A percentile compares a stretch with the other conserved stretches of the same genome.
These are phyloP conservation scores for Epichloe uncinata DNA, from an alignment of 2,329 filamentous ascomycete genomes.

Conservation along the genomic window DNA sequence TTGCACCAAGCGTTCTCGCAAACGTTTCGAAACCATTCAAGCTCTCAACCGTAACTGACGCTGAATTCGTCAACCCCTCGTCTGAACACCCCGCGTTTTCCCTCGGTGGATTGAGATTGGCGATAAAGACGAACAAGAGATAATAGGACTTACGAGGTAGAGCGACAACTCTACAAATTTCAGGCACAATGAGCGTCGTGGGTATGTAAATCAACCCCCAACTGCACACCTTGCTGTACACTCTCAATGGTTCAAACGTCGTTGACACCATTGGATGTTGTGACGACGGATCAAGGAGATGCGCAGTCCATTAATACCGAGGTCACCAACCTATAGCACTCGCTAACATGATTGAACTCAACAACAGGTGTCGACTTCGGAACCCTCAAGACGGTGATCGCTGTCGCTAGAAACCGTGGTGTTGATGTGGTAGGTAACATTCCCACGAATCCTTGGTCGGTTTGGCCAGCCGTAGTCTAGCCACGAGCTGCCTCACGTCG, in stretches of 20 bases:
- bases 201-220: slow-evolving; percentile 25
- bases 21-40: not conserved
- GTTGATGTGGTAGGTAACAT: slow-evolving; percentile 82
- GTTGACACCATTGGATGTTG: not conserved
- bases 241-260: not conserved
- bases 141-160: not conserved
- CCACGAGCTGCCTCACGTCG: not conserved
- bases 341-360: slow-evolving; percentile 7
- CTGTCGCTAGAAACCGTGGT: slow-evolving; percentile 94
- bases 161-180: slow-evolving; percentile 12
- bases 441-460: not conserved
- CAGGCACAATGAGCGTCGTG: slow-evolving; percentile 40
- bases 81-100: slow-evolving; percentile 1
- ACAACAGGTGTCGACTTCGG: slow-evolving; percentile 78
- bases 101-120: slow-evolving; percentile 2
- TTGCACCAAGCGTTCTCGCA: not conserved
- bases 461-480: not conserved
- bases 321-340: not conserved
- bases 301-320: not conserved
- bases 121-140: slow-evolving; percentile 3
- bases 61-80: not conserved
- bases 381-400: slow-evolving; percentile 92
- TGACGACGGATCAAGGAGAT: not conserved
- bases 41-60: not conserved
- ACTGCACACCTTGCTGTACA: not conserved